phyloP scores from a whole-genome alignment of 306 rosid species.

The Abrus pulchellus region DNA sequence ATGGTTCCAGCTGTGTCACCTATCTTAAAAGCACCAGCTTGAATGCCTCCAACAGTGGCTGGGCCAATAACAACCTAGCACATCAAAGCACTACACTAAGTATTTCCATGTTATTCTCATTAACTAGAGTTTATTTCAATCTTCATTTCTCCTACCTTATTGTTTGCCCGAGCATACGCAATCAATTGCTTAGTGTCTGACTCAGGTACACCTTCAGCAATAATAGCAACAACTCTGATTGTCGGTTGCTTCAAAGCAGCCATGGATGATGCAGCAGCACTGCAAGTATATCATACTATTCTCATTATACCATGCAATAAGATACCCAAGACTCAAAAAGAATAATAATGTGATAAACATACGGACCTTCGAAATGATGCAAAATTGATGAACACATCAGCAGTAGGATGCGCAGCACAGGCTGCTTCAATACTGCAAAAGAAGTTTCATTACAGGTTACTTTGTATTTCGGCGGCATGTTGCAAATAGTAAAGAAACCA shows the following conservation, averaged over 20 bases:
- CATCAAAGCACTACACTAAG: slow-evolving; percentile 44
- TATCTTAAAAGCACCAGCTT: slow-evolving; percentile 95
- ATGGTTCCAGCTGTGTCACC: slow-evolving; percentile 98
- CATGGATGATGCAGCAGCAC: slow-evolving; percentile 93
- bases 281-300: slow-evolving; percentile 49
- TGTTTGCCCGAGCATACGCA: slow-evolving; percentile 83
- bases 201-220: slow-evolving; percentile 98
- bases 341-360: slow-evolving; percentile 1
- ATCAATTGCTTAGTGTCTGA: slow-evolving; percentile 86
- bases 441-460: slow-evolving; percentile 32
- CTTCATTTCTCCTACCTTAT: slow-evolving; percentile 63
- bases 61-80: slow-evolving; percentile 92
- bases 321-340: slow-evolving; percentile 18
- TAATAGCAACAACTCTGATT: slow-evolving; percentile 87
- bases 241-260: slow-evolving; percentile 92
- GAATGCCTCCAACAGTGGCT: slow-evolving; percentile 96
- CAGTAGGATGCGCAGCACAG: slow-evolving; percentile 92
- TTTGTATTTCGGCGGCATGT: not conserved
- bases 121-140: slow-evolving; percentile 19
- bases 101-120: slow-evolving; percentile 24
- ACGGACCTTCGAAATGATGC: slow-evolving; percentile 87
- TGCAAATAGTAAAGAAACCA: not conserved
- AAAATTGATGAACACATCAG: slow-evolving; percentile 93
- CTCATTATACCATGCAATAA: slow-evolving; percentile 6
- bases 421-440: slow-evolving; percentile 86